Conservation (phyloP, 163 green algal species). For the Volvox carteri region DNA sequence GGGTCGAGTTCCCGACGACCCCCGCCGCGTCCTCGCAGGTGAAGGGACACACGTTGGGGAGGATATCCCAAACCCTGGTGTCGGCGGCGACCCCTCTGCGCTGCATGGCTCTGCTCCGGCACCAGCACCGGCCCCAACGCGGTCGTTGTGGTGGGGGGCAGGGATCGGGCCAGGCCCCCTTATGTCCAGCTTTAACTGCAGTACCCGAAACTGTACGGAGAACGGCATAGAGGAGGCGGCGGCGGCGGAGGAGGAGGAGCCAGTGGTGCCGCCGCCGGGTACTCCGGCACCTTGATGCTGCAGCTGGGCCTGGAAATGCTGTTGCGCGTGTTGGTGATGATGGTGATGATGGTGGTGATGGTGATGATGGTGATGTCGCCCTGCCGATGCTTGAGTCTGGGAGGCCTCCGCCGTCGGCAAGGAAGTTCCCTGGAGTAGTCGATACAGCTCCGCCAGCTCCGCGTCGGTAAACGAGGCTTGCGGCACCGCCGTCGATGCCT, state of each 20-base stretch:
- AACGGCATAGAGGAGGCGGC: neutral
- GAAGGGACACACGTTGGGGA: neutral
- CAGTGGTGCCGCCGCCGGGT: neutral
- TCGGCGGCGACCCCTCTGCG: neutral
- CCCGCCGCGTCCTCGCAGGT: neutral
- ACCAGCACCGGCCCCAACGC: neutral
- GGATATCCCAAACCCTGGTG: no score
- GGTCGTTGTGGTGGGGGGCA: neutral
- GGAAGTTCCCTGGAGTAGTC: conserved; percentile 52
- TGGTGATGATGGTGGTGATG: neutral
- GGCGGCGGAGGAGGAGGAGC: no score
- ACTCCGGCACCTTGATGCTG: neutral
- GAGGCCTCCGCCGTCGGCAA: conserved; percentile 28
- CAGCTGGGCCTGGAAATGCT: neutral
- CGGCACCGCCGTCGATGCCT: conserved; percentile 20
- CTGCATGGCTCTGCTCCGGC: neutral
- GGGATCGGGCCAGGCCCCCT: neutral
- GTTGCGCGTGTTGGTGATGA: neutral
- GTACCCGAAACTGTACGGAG: conserved; percentile 14
- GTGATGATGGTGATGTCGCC: neutral
- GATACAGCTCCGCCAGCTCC: conserved; percentile 75
- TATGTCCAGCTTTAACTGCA: conserved; percentile 38
- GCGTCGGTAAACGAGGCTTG: conserved; percentile 50
- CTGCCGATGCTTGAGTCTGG: neutral
- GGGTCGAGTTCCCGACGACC: no score